Percentiles rank a stretch among this genome's conserved stretches.
These are phyloP conservation scores for Flaveria bidentis DNA, from an alignment of 129 eudicot genomes.

Conservation along the genomic window DNA sequence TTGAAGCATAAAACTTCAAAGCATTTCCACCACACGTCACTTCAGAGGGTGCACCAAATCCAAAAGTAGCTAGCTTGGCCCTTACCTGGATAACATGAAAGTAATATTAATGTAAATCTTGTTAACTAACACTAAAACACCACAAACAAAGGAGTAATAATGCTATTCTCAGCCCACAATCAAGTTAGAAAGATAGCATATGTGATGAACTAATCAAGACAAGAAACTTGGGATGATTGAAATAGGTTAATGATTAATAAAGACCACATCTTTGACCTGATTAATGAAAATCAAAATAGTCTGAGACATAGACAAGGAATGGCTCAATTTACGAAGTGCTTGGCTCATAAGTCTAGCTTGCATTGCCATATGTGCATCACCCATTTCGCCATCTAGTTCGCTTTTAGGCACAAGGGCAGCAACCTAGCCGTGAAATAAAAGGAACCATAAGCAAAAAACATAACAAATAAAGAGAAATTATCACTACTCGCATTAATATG, in stretches of 20 bases:
- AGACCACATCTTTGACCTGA: slow-evolving; percentile 53
- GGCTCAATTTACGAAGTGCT: slow-evolving; percentile 96
- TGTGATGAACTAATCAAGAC: background rate
- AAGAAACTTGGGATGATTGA: background rate
- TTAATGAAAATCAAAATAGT: slow-evolving; percentile 80
- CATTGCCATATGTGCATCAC: slow-evolving; percentile 99
- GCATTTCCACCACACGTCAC: slow-evolving; percentile 99
- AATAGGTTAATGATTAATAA: background rate
- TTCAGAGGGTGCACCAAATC: slow-evolving; percentile 89
- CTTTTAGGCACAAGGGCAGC: slow-evolving; percentile 98
- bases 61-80: slow-evolving; percentile 75
- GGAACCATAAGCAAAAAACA: background rate
- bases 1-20: slow-evolving; percentile 91
- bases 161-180: background rate
- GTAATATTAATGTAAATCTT: slow-evolving; percentile 17
- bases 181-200: background rate
- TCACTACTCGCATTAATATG: background rate
- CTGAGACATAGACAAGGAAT: slow-evolving; percentile 80
- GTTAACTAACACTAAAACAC: slow-evolving; percentile 2
- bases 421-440: slow-evolving; percentile 47
- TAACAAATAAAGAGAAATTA: background rate
- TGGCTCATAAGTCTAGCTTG: slow-evolving; percentile 99
- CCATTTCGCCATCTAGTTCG: slow-evolving; percentile 99
- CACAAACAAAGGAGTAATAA: background rate
- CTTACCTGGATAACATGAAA: slow-evolving; percentile 55